Percentiles rank a stretch among this genome's conserved stretches.
phyloP scores from a whole-genome alignment of 2,329 filamentous ascomycete species.

The Hymenoscyphus infarciens region DNA sequence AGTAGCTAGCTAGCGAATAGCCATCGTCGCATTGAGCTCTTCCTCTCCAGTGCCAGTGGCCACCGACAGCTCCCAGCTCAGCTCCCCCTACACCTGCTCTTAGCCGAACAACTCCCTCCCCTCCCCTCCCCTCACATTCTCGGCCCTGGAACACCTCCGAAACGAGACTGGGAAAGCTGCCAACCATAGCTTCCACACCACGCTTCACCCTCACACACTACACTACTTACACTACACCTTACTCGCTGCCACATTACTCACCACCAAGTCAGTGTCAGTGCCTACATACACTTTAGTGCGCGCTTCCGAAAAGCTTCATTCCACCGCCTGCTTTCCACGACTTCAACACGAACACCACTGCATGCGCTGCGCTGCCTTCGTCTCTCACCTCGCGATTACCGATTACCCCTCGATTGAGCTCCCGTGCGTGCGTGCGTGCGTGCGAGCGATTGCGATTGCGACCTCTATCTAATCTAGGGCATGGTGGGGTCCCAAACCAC shows the following conservation, averaged over 20 bases:
- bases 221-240: conserved; percentile 4
- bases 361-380: conserved; percentile 2
- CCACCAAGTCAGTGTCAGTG: neutral
- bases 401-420: conserved; percentile 13
- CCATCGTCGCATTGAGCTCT: no score
- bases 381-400: neutral
- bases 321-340: neutral
- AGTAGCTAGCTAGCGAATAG: no score
- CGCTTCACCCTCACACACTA: neutral
- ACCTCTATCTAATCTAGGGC: conserved; percentile 31
- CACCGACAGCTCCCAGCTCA: neutral
- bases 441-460: conserved; percentile 26
- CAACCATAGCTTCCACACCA: conserved; percentile 7
- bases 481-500: conserved; percentile 49
- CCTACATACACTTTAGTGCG: neutral
- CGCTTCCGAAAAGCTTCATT: neutral
- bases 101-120: no score
- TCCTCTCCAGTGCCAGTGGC: no score
- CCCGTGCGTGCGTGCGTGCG: conserved; percentile 14
- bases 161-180: conserved; percentile 4
- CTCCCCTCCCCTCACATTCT: conserved; percentile 2
- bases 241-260: conserved; percentile 7
- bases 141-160: conserved; percentile 7
- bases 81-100: neutral
- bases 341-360: neutral